Evolutionary conservation across 2,329 filamentous ascomycete genomes (phyloP).

Genomic region (Venturia oleaginea): DNA sequence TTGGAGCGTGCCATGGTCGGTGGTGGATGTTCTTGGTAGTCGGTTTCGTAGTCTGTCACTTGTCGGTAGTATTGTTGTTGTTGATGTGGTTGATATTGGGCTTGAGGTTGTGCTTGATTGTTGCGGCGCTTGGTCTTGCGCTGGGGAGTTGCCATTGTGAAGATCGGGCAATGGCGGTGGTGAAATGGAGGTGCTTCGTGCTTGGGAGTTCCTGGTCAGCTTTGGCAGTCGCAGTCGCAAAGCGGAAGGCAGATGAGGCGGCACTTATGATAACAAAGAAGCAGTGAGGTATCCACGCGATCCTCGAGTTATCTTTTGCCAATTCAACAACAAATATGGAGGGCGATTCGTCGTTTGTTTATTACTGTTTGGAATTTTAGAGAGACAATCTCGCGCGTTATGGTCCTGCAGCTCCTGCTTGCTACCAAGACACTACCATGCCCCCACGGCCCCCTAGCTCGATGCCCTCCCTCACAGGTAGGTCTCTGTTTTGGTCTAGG

Average conservation of each 20-base stretch:
- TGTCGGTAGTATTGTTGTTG: slow-evolving; percentile 1
- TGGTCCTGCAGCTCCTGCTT: too few relatives aligned
- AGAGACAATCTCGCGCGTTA: too few relatives aligned
- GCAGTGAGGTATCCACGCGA: too few relatives aligned
- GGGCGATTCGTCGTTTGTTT: too few relatives aligned
- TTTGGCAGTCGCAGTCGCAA: too few relatives aligned
- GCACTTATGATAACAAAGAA: too few relatives aligned
- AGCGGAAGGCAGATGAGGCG: too few relatives aligned
- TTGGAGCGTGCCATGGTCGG: slow-evolving; percentile 48
- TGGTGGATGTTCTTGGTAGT: slow-evolving; percentile 24
- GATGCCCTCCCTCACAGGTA: background rate
- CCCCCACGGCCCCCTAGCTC: background rate
- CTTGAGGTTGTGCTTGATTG: slow-evolving; percentile 8
- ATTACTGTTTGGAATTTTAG: too few relatives aligned
- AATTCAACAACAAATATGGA: too few relatives aligned
- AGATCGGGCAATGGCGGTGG: background rate
- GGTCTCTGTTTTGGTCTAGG: background rate
- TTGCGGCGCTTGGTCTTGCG: background rate
- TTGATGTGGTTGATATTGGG: slow-evolving; percentile 14
- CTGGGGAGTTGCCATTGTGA: background rate
- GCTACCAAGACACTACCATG: too few relatives aligned
- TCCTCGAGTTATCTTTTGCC: too few relatives aligned
- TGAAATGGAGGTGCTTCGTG: background rate
- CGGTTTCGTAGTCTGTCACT: slow-evolving; percentile 55
- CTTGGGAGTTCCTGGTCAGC: background rate